phyloP scores from a whole-genome alignment of 2,329 filamentous ascomycete species.

The Fusarium sp. region DNA sequence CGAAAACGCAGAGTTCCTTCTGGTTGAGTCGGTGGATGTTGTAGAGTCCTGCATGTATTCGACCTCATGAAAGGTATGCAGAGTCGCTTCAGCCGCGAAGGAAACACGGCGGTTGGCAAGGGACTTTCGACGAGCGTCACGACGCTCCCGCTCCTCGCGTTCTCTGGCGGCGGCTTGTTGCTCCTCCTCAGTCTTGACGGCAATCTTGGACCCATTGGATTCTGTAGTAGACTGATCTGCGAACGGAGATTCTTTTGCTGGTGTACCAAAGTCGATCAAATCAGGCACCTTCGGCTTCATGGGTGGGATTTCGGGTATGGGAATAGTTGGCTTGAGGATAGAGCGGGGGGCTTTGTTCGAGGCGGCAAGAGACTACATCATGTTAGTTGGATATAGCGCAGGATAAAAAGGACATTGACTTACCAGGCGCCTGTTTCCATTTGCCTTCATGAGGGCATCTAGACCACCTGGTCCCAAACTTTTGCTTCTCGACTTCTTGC shows the following conservation, averaged over 20 bases:
- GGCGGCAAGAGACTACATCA: slow-evolving; percentile 66
- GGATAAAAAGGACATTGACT: slow-evolving; percentile 38
- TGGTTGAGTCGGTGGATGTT: slow-evolving; percentile 80
- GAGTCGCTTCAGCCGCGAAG: slow-evolving; percentile 95
- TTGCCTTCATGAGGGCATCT: slow-evolving; percentile 80
- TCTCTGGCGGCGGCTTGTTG: slow-evolving; percentile 77
- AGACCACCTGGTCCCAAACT: slow-evolving; percentile 94
- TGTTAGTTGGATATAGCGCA: slow-evolving; percentile 25
- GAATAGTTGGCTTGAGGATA: slow-evolving; percentile 85
- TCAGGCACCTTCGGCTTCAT: slow-evolving; percentile 58
- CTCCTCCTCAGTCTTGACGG: slow-evolving; percentile 76
- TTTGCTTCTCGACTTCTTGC: slow-evolving; percentile 88
- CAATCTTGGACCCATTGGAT: slow-evolving; percentile 66
- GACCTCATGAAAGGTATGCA: slow-evolving; percentile 96
- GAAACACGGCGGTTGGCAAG: slow-evolving; percentile 93
- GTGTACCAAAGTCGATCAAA: slow-evolving; percentile 31
- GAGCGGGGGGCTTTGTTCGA: slow-evolving; percentile 69
- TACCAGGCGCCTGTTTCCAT: slow-evolving; percentile 85
- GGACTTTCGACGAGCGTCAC: slow-evolving; percentile 92
- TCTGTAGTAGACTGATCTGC: slow-evolving; percentile 39
- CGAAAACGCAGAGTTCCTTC: slow-evolving; percentile 70
- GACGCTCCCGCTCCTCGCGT: slow-evolving; percentile 78
- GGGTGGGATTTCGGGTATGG: slow-evolving; percentile 75
- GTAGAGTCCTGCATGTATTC: slow-evolving; percentile 91
- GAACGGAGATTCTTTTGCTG: slow-evolving; percentile 19